Percentiles rank a stretch among this genome's conserved stretches.
Conservation (phyloP, 2,329 filamentous ascomycete species). For the Sporothrix pseudoabietina region DNA sequence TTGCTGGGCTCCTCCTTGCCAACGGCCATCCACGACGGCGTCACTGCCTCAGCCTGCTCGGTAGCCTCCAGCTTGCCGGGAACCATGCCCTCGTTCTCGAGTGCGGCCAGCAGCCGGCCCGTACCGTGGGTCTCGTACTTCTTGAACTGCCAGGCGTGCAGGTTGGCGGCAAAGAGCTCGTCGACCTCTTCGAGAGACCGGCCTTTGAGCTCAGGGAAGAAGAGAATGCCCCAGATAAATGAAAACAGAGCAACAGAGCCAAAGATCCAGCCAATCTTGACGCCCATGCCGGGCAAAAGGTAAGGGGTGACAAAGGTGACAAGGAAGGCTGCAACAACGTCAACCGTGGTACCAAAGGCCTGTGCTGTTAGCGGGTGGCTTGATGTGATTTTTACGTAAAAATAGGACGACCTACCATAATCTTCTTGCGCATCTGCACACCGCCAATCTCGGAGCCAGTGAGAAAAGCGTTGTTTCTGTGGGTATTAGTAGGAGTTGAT, state of each 20-base stretch:
- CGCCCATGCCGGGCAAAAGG: constrained; percentile 30
- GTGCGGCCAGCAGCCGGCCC: constrained; percentile 25
- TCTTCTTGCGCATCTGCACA: constrained; percentile 31
- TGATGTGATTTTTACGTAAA: background rate
- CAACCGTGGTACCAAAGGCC: constrained; percentile 27
- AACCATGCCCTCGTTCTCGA: constrained; percentile 30
- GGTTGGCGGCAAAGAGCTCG: constrained; percentile 29
- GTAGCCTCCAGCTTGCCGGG: background rate
- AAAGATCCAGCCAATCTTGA: constrained; percentile 33
- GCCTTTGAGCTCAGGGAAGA: constrained; percentile 31
- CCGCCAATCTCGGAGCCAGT: constrained; percentile 31
- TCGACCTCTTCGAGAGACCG: constrained; percentile 31
- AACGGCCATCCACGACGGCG: background rate
- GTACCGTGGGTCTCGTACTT: constrained; percentile 30
- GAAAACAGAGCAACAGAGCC: constrained; percentile 30
- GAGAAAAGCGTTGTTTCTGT: constrained; percentile 29
- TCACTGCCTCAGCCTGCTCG: background rate
- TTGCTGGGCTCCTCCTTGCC: background rate
- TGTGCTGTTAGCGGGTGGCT: background rate
- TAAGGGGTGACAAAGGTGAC: constrained; percentile 31
- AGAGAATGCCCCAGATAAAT: constrained; percentile 30
- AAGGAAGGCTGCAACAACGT: constrained; percentile 28
- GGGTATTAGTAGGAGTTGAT: background rate
- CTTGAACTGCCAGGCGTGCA: constrained; percentile 30
- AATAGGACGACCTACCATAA: constrained; percentile 22